A percentile compares a stretch with the other conserved stretches of the same genome.
Evolutionary conservation across 441 rosid species (phyloP).

Genomic region (Macaranga tanarius): DNA sequence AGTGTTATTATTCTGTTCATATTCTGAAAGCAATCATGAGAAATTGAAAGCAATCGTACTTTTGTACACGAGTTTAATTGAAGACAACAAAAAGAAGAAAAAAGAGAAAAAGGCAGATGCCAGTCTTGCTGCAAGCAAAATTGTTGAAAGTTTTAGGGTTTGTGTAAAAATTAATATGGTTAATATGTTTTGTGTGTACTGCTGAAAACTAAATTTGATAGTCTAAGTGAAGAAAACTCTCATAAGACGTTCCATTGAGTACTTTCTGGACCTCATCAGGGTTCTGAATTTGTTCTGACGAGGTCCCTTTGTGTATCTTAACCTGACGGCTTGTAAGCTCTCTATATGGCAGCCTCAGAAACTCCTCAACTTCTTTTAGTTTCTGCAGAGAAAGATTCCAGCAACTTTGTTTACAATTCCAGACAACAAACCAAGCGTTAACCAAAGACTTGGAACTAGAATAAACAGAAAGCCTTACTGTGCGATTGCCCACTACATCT

Average conservation of each 20-base stretch:
- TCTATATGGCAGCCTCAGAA: constrained; percentile 34
- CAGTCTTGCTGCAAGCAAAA: not conserved
- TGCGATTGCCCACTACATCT: constrained; percentile 42
- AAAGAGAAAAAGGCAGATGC: not conserved
- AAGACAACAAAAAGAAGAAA: not conserved
- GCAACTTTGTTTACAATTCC: not conserved
- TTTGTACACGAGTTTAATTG: not conserved
- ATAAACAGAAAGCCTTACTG: constrained; percentile 30
- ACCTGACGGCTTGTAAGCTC: constrained; percentile 46
- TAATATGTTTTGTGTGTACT: not conserved
- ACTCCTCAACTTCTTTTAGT: constrained; percentile 41
- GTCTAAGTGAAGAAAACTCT: constrained; percentile 38
- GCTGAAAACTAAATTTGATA: constrained; percentile 15
- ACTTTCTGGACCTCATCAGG: constrained; percentile 36
- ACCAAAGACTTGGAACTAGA: not conserved
- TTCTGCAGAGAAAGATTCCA: constrained; percentile 30
- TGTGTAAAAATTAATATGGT: not conserved
- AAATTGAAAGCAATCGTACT: not conserved
- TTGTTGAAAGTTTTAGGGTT: not conserved
- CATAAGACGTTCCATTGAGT: constrained; percentile 37
- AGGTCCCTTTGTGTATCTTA: constrained; percentile 42
- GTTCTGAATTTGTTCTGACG: constrained; percentile 36
- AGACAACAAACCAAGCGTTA: not conserved
- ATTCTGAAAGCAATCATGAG: not conserved
- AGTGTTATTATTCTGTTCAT: too few relatives aligned